A percentile compares a stretch with the other conserved stretches of the same genome.
phyloP scores from a whole-genome alignment of 352 stramenopile species.

The Pelagophyceae sp. region DNA sequence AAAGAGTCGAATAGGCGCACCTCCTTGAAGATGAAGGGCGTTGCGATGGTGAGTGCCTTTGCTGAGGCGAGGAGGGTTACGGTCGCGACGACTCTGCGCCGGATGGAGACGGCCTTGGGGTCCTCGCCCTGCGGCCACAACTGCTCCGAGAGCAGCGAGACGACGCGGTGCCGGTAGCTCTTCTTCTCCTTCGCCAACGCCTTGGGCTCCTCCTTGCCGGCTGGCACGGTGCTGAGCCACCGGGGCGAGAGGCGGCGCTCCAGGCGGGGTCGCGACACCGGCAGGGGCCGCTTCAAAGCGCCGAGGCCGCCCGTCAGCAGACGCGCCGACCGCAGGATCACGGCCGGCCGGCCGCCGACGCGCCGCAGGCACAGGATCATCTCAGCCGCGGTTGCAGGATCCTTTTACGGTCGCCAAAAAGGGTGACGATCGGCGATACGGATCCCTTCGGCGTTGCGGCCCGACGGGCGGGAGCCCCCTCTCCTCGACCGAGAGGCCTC shows the following conservation, averaged over 20 bases:
- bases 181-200: neutral
- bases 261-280: neutral
- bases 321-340: too few species aligned
- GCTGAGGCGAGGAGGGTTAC: slow-evolving; percentile 69
- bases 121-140: neutral
- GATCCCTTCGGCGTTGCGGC: too few species aligned
- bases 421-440: too few species aligned
- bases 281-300: too few species aligned
- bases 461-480: too few species aligned
- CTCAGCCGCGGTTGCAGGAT: too few species aligned
- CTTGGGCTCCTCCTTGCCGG: neutral
- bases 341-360: too few species aligned
- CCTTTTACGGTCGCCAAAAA: too few species aligned
- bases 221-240: neutral
- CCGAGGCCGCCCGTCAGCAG: too few species aligned
- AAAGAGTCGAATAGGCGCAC: slow-evolving; percentile 62
- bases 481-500: too few species aligned
- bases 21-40: slow-evolving; percentile 94
- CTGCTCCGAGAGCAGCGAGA: neutral
- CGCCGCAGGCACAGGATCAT: too few species aligned
- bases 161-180: neutral
- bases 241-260: neutral
- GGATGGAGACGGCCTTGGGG: neutral
- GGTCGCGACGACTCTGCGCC: slow-evolving; percentile 64
- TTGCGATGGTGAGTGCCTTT: slow-evolving; percentile 84